Evolutionary conservation across 2,329 filamentous ascomycete species (phyloP).

Genomic region (Phoma sp.): DNA sequence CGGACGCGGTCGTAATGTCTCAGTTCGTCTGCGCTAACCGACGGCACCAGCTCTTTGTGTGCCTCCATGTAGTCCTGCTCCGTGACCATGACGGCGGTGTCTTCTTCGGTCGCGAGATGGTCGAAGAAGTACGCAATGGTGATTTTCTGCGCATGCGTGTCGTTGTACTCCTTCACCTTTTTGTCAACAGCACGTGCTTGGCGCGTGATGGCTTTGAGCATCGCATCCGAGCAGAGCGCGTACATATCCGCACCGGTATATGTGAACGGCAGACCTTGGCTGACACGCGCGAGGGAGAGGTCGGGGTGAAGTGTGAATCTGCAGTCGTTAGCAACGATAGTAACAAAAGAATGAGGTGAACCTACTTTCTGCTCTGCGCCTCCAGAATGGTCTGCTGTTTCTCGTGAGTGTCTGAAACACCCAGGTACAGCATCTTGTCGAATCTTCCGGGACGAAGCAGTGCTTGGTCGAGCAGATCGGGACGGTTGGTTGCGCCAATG

Average conservation of each 20-base stretch:
- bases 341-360: constrained; percentile 28
- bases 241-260: constrained; percentile 99
- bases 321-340: constrained; percentile 1
- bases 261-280: constrained; percentile 84
- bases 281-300: constrained; percentile 77
- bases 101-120: constrained; percentile 81
- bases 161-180: constrained; percentile 77
- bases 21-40: constrained; percentile 90
- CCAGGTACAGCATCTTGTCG: constrained; percentile 98
- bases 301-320: constrained; percentile 86
- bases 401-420: constrained; percentile 94
- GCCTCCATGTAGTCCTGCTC: constrained; percentile 88
- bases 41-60: constrained; percentile 85
- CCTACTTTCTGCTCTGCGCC: constrained; percentile 90
- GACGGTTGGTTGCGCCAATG: constrained; percentile 93
- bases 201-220: constrained; percentile 97
- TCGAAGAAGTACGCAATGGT: constrained; percentile 96
- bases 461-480: constrained; percentile 90
- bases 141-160: constrained; percentile 58
- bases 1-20: constrained; percentile 89
- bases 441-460: constrained; percentile 89
- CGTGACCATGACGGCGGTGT: constrained; percentile 85
- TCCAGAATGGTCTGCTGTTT: constrained; percentile 96
- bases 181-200: constrained; percentile 84
- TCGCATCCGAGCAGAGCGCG: constrained; percentile 94